Conservation (phyloP, 306 rosid species). For the Cicer yamashitae region DNA sequence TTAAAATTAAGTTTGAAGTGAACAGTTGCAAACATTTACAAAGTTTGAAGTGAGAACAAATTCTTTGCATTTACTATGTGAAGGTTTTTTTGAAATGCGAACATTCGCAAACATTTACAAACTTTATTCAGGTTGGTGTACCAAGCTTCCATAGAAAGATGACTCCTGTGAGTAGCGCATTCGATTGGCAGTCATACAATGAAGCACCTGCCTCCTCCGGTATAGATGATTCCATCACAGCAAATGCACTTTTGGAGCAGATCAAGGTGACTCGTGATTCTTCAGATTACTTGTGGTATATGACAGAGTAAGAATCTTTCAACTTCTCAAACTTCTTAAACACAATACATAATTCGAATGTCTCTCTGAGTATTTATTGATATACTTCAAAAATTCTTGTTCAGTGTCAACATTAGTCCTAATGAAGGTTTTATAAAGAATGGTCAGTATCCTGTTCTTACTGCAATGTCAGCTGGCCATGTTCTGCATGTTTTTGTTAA, state of each 20-base stretch:
- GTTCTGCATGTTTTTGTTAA: constrained; percentile 77
- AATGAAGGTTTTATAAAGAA: constrained; percentile 66
- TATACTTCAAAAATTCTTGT: neutral
- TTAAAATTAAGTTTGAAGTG: too few species aligned
- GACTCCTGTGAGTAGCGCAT: constrained; percentile 50
- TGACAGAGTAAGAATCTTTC: constrained; percentile 70
- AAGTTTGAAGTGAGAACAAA: neutral
- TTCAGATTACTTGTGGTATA: constrained; percentile 86
- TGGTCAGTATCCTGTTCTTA: constrained; percentile 67
- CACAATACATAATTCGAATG: constrained; percentile 9
- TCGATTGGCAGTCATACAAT: constrained; percentile 64
- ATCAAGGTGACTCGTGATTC: constrained; percentile 69
- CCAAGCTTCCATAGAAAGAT: constrained; percentile 48
- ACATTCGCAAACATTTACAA: constrained; percentile 24
- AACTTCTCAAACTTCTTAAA: constrained; percentile 22
- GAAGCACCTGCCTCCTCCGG: constrained; percentile 66
- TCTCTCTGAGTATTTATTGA: constrained; percentile 32
- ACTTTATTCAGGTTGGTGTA: constrained; percentile 63
- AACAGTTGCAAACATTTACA: too few species aligned
- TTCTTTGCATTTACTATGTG: neutral
- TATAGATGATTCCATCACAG: constrained; percentile 48
- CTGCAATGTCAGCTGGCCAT: constrained; percentile 77
- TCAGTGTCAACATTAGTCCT: constrained; percentile 68
- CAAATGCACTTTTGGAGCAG: constrained; percentile 77
- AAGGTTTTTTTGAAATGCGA: neutral